Conservation (phyloP, 345 rosid species). For the Brassica juncea region DNA sequence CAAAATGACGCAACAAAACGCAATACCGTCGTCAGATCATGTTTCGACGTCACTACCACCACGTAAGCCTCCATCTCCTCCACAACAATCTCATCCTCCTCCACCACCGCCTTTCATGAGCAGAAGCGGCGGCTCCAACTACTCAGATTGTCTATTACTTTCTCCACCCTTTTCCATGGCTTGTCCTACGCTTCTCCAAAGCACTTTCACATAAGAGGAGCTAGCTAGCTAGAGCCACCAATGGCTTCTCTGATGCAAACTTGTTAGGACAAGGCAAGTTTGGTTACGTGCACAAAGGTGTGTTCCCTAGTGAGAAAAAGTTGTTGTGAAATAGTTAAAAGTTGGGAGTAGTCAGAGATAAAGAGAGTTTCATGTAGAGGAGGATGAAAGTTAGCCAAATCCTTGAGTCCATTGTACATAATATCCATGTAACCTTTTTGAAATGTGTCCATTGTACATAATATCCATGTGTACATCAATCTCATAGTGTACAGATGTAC, state of each 20-base stretch:
- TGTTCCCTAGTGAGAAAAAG: slow-evolving; percentile 63
- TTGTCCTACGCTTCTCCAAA: slow-evolving; percentile 51
- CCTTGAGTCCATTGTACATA: no score
- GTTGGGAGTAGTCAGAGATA: slow-evolving; percentile 68
- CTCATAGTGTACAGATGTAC: no score
- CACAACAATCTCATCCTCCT: slow-evolving; percentile 36
- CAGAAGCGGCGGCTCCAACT: slow-evolving; percentile 58
- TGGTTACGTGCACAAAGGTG: slow-evolving; percentile 70
- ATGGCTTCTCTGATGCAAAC: slow-evolving; percentile 65
- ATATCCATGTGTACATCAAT: no score
- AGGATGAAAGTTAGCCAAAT: no score
- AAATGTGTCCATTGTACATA: no score
- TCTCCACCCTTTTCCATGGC: slow-evolving; percentile 25
- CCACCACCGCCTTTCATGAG: slow-evolving; percentile 48
- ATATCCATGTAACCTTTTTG: no score
- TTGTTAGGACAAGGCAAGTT: slow-evolving; percentile 73
- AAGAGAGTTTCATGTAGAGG: slow-evolving; percentile 67
- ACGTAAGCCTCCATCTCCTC: slow-evolving; percentile 45
- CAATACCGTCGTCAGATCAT: slow-evolving; percentile 49
- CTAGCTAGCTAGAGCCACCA: slow-evolving; percentile 55
- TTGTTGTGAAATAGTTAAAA: slow-evolving; percentile 68
- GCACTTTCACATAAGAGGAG: slow-evolving; percentile 58
- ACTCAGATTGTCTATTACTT: slow-evolving; percentile 29
- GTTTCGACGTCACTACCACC: slow-evolving; percentile 39
- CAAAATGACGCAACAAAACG: slow-evolving; percentile 70